These are phyloP conservation scores for Austroboletus festivus DNA, from an alignment of 768 basidiomycete genomes.

Conservation along the genomic window DNA sequence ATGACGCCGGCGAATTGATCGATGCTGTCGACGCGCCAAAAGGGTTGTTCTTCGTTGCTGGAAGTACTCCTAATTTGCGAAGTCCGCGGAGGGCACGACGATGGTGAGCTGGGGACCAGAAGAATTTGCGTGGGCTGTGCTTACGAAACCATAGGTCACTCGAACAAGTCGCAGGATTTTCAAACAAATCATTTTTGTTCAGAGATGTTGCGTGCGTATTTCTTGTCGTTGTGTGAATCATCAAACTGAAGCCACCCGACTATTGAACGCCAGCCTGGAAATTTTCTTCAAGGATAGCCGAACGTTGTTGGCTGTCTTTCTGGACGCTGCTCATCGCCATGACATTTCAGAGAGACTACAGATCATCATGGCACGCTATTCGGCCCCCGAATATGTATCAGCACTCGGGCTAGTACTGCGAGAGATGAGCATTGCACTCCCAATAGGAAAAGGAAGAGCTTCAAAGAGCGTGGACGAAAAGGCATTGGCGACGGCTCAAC, in stretches of 20 bases:
- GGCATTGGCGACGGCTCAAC: conserved; percentile 67
- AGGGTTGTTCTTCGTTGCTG: conserved; percentile 78
- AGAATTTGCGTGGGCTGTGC: neutral
- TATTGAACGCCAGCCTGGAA: conserved; percentile 62
- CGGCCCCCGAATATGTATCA: conserved; percentile 37
- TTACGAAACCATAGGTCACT: conserved; percentile 54
- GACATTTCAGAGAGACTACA: conserved; percentile 55
- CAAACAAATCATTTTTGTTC: conserved; percentile 84
- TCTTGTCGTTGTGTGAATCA: neutral
- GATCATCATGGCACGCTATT: conserved; percentile 41
- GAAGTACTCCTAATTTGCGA: conserved; percentile 77
- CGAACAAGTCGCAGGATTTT: conserved; percentile 71
- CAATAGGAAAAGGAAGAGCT: conserved; percentile 19
- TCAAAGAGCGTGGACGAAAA: conserved; percentile 16
- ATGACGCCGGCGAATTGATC: conserved; percentile 83
- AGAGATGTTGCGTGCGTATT: conserved; percentile 79
- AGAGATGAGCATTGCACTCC: conserved; percentile 28
- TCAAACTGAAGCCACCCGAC: too few relatives aligned
- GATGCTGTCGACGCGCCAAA: conserved; percentile 84
- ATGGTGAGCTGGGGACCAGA: conserved; percentile 54
- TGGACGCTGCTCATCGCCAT: conserved; percentile 61
- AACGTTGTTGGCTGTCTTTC: conserved; percentile 80
- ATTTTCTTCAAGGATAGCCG: conserved; percentile 92
- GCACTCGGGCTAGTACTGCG: conserved; percentile 49
- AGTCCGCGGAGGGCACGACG: conserved; percentile 77